These are phyloP conservation scores for Candida manassasensis DNA, from an alignment of 805 yeast genomes.

Conservation along the genomic window DNA sequence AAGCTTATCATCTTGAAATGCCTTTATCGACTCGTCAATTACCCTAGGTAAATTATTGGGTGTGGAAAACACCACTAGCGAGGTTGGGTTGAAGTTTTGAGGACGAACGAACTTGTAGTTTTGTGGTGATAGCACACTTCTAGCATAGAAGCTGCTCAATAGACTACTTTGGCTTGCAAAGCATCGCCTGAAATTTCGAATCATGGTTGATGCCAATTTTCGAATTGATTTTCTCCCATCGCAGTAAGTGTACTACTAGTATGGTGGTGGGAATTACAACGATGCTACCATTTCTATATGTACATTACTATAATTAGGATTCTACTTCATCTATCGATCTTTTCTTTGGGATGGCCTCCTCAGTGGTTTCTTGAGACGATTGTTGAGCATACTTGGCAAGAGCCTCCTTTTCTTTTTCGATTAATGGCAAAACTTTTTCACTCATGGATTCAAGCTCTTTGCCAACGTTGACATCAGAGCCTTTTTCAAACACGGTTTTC, in stretches of 20 bases:
- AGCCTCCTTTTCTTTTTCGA: constrained; percentile 8
- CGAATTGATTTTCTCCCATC: background rate
- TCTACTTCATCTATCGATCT: constrained; percentile 19
- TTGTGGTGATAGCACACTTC: constrained; percentile 15
- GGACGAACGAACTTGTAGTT: constrained; percentile 8
- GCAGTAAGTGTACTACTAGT: background rate
- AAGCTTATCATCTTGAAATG: constrained; percentile 20
- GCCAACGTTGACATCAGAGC: constrained; percentile 21
- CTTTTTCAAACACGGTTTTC: constrained; percentile 44
- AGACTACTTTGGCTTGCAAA: background rate
- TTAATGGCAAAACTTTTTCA: constrained; percentile 7
- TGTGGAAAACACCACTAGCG: constrained; percentile 33
- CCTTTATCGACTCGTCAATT: constrained; percentile 25
- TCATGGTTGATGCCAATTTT: background rate
- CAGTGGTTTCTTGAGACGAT: constrained; percentile 6
- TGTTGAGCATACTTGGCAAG: constrained; percentile 6
- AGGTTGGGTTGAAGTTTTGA: constrained; percentile 17
- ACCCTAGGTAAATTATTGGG: constrained; percentile 27
- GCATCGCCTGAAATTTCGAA: background rate
- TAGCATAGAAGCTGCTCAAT: background rate
- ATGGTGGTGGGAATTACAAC: background rate
- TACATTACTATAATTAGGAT: constrained; percentile 1
- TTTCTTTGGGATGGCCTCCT: constrained; percentile 11
- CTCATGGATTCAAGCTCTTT: constrained; percentile 15
- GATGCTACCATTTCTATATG: background rate